Base-by-base conservation (phyloP, 768 basidiomycete genomes). In the Tylopilus plumbeoviolaceoides region DNA sequence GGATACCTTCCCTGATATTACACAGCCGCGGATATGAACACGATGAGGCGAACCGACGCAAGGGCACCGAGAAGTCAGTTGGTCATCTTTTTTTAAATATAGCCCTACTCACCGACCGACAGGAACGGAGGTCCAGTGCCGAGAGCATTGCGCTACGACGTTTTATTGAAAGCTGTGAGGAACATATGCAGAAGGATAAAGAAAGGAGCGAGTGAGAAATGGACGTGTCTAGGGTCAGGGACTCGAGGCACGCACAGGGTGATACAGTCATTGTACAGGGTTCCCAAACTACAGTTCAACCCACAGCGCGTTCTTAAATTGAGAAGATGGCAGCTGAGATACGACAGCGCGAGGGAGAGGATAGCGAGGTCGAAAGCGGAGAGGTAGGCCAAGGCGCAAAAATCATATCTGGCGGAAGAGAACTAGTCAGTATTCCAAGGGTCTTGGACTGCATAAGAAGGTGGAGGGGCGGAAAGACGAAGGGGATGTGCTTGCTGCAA, bases 101-200 rank as follows among this genome's bases (percentile, higher is more conserved):
- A 30, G 8, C 30, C 30, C 30, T 11, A 30, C 30, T 30, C 30
- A 30, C 30, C 30, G 30, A 30, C 23, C 30, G 30, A 30, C 55
- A 97, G 94, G 70, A 92, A 99, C 63, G 89, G 89, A 10, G 88
- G 87, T 50, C 71, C 98, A 12, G n/a, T n/a, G n/a, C n/a, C n/a
- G n/a, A n/a, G n/a, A n/a, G n/a, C n/a, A n/a, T n/a, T n/a, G n/a
- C n/a, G n/a, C n/a, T n/a, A n/a, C n/a, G n/a, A n/a, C n/a, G n/a
- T n/a, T n/a, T n/a, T n/a, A n/a, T n/a, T n/a, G n/a, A n/a, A n/a
- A n/a, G n/a, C n/a, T n/a, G n/a, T n/a, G n/a, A n/a, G 20, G 40
- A 48, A 47, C 17, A 4, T 11, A 23, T 43, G 7, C 30, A 50
- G 40, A 30, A 40, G 25, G 23, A 23, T 23, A 23, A 23, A 23